phyloP scores from a whole-genome alignment of 768 basidiomycete species.

The Tulasnella sp. region DNA sequence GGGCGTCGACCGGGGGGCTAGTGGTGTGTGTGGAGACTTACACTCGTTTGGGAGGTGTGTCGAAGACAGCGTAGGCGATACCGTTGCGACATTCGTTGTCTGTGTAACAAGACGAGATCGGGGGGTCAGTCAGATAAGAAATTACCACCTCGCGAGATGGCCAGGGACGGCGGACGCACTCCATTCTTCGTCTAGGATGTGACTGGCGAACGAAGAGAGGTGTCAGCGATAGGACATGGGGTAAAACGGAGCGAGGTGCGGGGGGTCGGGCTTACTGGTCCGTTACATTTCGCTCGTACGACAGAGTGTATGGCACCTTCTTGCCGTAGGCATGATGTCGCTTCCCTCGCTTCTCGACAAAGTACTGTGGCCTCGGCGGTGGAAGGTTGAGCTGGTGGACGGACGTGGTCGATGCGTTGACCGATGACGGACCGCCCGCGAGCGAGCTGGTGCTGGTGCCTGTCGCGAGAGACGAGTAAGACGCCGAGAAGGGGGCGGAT shows the following conservation, averaged over 20 bases:
- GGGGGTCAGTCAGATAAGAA: neutral
- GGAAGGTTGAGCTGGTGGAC: neutral
- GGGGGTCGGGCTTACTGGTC: conserved; percentile 6
- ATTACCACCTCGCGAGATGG: neutral
- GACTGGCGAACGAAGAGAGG: neutral
- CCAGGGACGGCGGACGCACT: neutral
- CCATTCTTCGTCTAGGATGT: conserved; percentile 8
- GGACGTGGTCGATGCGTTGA: neutral
- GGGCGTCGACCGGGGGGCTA: neutral
- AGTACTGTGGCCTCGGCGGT: neutral
- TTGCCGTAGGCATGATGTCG: conserved; percentile 10
- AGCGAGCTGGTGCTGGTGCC: neutral
- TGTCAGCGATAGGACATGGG: neutral
- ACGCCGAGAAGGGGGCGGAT: neutral
- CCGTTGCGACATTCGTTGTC: conserved; percentile 30
- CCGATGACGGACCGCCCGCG: neutral
- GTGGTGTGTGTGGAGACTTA: conserved; percentile 25
- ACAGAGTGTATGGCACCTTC: conserved; percentile 5
- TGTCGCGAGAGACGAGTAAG: neutral
- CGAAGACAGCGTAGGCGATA: conserved; percentile 54
- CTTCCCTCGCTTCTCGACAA: conserved; percentile 9
- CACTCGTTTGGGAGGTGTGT: conserved; percentile 49
- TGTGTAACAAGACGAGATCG: neutral
- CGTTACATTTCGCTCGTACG: conserved; percentile 2
- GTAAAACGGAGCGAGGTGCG: neutral